Conservation (phyloP, 2,329 filamentous ascomycete genomes). For the Xylaria sp. region DNA sequence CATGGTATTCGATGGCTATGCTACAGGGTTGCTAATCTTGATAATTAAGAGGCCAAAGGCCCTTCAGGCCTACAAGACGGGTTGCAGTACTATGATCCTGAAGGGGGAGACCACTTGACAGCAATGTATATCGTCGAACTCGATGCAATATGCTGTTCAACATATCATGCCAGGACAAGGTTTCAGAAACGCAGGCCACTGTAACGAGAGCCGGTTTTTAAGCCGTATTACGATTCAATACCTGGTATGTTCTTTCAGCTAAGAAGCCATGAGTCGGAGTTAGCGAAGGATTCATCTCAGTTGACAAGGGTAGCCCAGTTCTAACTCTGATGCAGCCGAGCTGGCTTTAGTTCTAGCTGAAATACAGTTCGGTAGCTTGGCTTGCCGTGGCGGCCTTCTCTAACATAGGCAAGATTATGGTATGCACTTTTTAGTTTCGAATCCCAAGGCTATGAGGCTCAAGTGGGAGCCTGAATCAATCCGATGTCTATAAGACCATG, state of each 20-base stretch:
- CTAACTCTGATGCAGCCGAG: background rate
- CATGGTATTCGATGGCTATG: too few species aligned
- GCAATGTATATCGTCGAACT: too few species aligned
- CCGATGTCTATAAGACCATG: background rate
- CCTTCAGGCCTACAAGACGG: background rate
- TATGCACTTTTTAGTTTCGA: background rate
- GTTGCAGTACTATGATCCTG: too few species aligned
- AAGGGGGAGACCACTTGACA: too few species aligned
- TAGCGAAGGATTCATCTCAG: background rate
- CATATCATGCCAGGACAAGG: too few species aligned
- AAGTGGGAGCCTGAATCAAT: background rate
- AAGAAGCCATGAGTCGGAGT: background rate
- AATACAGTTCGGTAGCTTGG: background rate
- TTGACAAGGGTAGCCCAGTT: background rate
- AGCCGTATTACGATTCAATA: background rate
- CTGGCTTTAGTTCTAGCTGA: slow-evolving; percentile 9
- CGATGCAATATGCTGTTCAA: too few species aligned
- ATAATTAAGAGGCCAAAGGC: background rate
- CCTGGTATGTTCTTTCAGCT: too few species aligned
- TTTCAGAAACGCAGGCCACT: background rate
- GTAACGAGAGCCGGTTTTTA: background rate
- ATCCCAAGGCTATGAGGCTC: slow-evolving; percentile 13
- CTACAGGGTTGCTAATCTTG: too few species aligned
- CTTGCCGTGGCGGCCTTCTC: background rate
- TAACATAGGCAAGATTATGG: background rate